phyloP scores from a whole-genome alignment of 73 alveolate species.

The Paramecium sexaurelia region DNA sequence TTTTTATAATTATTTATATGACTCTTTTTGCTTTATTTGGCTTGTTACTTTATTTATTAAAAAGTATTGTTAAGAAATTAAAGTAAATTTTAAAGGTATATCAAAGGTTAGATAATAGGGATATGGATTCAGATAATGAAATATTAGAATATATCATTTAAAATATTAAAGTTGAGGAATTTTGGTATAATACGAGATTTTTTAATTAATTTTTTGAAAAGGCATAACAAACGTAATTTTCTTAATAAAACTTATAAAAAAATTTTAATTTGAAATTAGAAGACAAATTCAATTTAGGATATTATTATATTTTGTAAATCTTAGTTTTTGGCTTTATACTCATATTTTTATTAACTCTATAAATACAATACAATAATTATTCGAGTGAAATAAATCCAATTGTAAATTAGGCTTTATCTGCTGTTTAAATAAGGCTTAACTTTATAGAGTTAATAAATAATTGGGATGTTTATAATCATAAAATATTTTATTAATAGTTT shows the following conservation, averaged over 20 bases:
- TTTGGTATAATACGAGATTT: background rate
- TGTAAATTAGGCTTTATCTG: background rate
- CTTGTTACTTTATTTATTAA: background rate
- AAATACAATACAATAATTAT: background rate
- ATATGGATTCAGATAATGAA: background rate
- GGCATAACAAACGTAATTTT: background rate
- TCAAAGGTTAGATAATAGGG: background rate
- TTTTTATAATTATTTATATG: background rate
- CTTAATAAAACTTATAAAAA: background rate
- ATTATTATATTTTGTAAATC: background rate
- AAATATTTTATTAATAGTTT: background rate
- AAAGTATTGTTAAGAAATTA: background rate
- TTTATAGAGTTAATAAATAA: background rate
- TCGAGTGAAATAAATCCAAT: background rate
- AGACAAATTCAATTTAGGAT: background rate
- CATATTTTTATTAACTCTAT: background rate
- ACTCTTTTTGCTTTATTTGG: background rate
- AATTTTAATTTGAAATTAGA: background rate
- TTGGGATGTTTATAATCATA: background rate
- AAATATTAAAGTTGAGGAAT: background rate
- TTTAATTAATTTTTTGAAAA: background rate
- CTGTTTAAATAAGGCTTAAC: background rate
- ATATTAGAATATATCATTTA: background rate
- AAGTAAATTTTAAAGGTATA: background rate
- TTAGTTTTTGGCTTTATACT: background rate